phyloP scores from a whole-genome alignment of 345 rosid genomes.

The Eucalyptus cloeziana region DNA sequence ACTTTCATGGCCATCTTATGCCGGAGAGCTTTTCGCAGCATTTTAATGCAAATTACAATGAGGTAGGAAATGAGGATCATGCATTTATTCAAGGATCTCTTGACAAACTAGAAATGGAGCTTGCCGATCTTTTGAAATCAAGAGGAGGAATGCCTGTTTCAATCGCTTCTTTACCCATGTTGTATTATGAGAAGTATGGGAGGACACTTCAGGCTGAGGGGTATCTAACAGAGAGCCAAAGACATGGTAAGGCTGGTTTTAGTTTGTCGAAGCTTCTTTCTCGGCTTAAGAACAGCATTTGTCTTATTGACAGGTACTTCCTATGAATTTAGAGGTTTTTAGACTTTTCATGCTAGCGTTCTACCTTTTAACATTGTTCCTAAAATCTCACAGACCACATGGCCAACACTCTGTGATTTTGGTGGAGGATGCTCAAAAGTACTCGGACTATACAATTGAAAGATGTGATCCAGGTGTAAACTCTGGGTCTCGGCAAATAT shows the following conservation, averaged over 20 bases:
- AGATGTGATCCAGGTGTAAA: slow-evolving; percentile 50
- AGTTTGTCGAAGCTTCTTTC: slow-evolving; percentile 93
- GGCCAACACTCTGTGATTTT: slow-evolving; percentile 91
- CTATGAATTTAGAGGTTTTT: not conserved
- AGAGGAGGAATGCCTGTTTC: slow-evolving; percentile 88
- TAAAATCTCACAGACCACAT: slow-evolving; percentile 49
- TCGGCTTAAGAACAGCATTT: slow-evolving; percentile 70
- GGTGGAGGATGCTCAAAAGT: slow-evolving; percentile 73
- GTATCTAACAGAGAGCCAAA: slow-evolving; percentile 92
- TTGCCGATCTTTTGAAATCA: slow-evolving; percentile 62
- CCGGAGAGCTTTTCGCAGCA: slow-evolving; percentile 41
- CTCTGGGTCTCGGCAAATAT: slow-evolving; percentile 76
- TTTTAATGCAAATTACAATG: slow-evolving; percentile 24
- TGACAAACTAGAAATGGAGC: slow-evolving; percentile 79
- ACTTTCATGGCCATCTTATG: slow-evolving; percentile 53
- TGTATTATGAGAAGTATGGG: slow-evolving; percentile 81
- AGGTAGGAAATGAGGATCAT: slow-evolving; percentile 47
- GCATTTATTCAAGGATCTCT: slow-evolving; percentile 53
- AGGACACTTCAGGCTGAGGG: slow-evolving; percentile 92
- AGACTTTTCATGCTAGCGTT: not conserved
- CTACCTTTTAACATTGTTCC: not conserved
- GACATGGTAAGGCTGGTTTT: slow-evolving; percentile 94
- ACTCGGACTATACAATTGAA: slow-evolving; percentile 35
- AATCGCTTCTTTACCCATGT: slow-evolving; percentile 86
- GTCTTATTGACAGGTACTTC: slow-evolving; percentile 73